Percentiles rank a stretch among this genome's conserved stretches.
Conservation (phyloP, 208 protist species). For the Plasmodiophora brassicae region DNA sequence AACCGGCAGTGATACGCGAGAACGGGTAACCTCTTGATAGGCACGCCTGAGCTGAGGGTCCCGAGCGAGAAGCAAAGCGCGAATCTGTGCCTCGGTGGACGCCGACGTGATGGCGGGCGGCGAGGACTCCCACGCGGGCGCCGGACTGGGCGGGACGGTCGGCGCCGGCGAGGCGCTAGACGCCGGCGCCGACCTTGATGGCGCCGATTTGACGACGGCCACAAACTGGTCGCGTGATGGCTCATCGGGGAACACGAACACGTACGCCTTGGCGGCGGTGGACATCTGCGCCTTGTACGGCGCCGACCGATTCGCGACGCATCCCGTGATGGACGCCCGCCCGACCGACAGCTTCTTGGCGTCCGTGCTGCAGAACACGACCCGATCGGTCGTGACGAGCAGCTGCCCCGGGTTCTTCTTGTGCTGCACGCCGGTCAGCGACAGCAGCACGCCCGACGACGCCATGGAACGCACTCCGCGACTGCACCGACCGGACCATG, state of each 20-base stretch:
- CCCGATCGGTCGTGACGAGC: neutral
- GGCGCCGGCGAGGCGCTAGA: too few relatives aligned
- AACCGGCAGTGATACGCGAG: neutral
- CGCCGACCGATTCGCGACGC: neutral
- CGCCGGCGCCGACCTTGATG: too few relatives aligned
- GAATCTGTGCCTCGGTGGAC: neutral
- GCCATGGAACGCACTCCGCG: neutral
- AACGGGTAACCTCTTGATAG: neutral
- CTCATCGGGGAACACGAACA: conserved; percentile 6
- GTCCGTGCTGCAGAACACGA: neutral
- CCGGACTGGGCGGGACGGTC: neutral
- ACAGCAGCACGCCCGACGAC: neutral
- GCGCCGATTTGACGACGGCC: neutral
- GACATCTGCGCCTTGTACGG: neutral
- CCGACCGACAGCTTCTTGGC: neutral
- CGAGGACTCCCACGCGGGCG: neutral
- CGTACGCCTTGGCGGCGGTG: neutral
- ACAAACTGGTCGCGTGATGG: neutral
- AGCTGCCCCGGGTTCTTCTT: conserved; percentile 1
- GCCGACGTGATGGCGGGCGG: neutral
- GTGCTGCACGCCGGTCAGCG: neutral
- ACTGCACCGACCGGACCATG: too few relatives aligned
- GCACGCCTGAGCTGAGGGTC: neutral
- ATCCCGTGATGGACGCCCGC: neutral
- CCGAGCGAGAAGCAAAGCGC: conserved; percentile 3